These are phyloP conservation scores for Crucihimalaya himalaica DNA, from an alignment of 345 rosid genomes.

Conservation along the genomic window DNA sequence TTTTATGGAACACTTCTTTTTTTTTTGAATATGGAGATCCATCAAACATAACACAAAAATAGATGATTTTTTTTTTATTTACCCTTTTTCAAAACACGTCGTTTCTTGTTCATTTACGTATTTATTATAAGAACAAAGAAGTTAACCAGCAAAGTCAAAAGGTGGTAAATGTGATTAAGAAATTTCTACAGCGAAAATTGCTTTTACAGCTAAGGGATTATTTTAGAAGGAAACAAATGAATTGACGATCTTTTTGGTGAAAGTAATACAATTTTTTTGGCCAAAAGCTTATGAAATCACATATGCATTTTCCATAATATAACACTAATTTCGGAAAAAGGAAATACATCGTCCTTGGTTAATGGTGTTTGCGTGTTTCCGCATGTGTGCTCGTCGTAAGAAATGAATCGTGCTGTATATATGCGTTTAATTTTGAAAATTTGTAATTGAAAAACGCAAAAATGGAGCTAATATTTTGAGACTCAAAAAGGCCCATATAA, in stretches of 20 bases:
- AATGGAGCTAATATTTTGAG: too few relatives aligned
- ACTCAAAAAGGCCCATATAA: not conserved
- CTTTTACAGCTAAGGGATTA: not conserved
- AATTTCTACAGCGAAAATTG: not conserved
- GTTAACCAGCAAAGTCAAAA: slow-evolving; percentile 2
- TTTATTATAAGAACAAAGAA: not conserved
- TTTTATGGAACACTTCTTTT: too few relatives aligned
- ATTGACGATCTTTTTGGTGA: not conserved
- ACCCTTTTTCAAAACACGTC: too few relatives aligned
- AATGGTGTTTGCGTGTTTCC: too few relatives aligned
- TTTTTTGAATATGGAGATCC: too few relatives aligned
- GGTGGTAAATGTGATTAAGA: slow-evolving; percentile 1
- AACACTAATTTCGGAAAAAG: not conserved
- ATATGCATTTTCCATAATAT: not conserved
- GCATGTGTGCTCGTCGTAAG: not conserved
- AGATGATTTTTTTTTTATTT: not conserved
- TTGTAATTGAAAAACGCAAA: too few relatives aligned
- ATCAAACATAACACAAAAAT: not conserved
- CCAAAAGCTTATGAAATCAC: too few relatives aligned
- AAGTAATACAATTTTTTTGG: too few relatives aligned
- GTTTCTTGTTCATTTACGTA: too few relatives aligned
- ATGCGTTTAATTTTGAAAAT: too few relatives aligned
- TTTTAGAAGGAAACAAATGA: not conserved
- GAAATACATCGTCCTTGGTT: not conserved
- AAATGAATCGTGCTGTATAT: too few relatives aligned